Base-by-base conservation (phyloP, 257 asterid species). In the Cynanchum wilfordii region DNA sequence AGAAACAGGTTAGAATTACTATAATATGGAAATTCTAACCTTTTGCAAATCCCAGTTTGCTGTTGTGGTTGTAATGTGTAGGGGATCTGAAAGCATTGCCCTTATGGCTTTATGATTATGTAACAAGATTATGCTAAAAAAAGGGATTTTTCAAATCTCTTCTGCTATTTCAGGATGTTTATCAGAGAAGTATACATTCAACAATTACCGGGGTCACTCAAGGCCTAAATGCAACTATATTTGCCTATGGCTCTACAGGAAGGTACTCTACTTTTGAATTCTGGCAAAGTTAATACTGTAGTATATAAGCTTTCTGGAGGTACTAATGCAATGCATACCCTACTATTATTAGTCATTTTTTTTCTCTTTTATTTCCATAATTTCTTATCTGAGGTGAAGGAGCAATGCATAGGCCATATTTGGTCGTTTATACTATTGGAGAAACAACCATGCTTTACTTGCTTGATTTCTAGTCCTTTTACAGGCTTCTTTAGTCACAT, bases 201-300 rank as follows among this genome's bases (percentile, higher is more conserved):
- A 89, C 97, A 62, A 91, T 93, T 84, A 79, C 87, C 77, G 97
- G 97, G 75, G 96, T 93, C 62, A 85, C 84, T 69, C 96, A 93
- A 83, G 98, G 98, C 76, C 96, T 93, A 69, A 93, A 93, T 83
- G 98, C 98, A 45, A 93, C 98, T 70, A 83, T 93, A 57, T 93
- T 93, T 88, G 98, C 98, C 79, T 93, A 93, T 85, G 98, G 97
- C 68, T 83, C 98, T 72, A 93, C 98, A 45, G 97, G 98, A 76
- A 93, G 98, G 98, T 91, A 87, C 70, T 68, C 5, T 25, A 12
- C 20, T 66, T 66, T 66, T 44, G 71, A 24, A 25, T 67, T 6
- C 12, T 24, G 33, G 57, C 15, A 12, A 44, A 67, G 13, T 67
- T 24, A 44, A 67, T 19, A 9, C 22, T 36, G 2, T 66, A 40